phyloP scores from a whole-genome alignment of 1,284 basidiomycete genomes.

The Apiotrichum brassicae region DNA sequence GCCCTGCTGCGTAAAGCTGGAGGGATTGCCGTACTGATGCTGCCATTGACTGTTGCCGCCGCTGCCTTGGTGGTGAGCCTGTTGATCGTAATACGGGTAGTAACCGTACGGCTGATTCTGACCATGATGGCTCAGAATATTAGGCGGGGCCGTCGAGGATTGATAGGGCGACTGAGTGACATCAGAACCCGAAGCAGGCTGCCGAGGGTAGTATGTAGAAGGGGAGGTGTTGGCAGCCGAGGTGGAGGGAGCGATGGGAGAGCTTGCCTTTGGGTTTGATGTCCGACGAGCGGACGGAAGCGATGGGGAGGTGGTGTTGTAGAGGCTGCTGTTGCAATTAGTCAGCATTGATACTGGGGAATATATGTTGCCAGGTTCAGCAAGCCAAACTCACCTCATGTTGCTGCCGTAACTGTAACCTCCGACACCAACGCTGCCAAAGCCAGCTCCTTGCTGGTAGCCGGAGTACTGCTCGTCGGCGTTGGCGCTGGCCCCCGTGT shows the following conservation, averaged over 20 bases:
- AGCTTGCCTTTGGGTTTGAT: conserved; percentile 21
- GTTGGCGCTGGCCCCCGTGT: conserved; percentile 11
- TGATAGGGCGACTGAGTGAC: conserved; percentile 17
- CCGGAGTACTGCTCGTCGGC: conserved; percentile 21
- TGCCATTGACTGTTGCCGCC: conserved; percentile 12
- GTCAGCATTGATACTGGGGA: no score
- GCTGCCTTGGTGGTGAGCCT: conserved; percentile 11
- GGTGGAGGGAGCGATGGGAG: conserved; percentile 16
- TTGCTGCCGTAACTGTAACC: conserved; percentile 15
- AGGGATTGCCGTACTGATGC: conserved; percentile 8
- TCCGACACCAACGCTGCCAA: conserved; percentile 21
- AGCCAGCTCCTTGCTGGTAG: conserved; percentile 16
- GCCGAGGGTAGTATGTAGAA: conserved; percentile 26
- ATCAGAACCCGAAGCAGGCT: conserved; percentile 4
- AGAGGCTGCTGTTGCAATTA: conserved; percentile 11
- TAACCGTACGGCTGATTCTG: conserved; percentile 12
- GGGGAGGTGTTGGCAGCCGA: conserved; percentile 25
- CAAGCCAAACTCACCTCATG: conserved; percentile 22
- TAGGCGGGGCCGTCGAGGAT: conserved; percentile 3
- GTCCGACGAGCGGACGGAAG: conserved; percentile 26
- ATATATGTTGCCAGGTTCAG: conserved; percentile 1
- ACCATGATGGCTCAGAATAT: conserved; percentile 2
- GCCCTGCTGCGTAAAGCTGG: conserved; percentile 6
- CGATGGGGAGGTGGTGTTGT: conserved; percentile 23
- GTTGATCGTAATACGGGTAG: conserved; percentile 15